Evolutionary conservation across 129 eudicot genomes (phyloP), one percentile per base, ranked within the genome.

Genomic region (Pseudognaphalium luteoalbum): DNA sequence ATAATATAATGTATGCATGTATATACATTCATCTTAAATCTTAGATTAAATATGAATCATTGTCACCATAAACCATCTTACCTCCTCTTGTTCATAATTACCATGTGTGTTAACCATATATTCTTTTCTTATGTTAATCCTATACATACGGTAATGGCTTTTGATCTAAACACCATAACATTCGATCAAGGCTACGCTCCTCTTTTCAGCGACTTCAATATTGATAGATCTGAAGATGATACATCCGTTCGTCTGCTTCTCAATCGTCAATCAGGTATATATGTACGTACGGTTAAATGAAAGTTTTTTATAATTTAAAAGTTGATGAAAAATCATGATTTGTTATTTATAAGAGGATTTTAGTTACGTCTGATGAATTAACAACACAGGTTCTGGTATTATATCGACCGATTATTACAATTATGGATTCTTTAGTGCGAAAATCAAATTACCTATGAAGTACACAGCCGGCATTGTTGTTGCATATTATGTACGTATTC

Each of bases 141-240:
- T 80, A 20, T 67, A 41, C 50, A 30, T 19, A 33, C 22, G 20
- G 80, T 63, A 2, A 68, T 58, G 66, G 84, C 84, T 22, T 91
- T 88, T 68, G 91, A 91, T 69, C 82, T 87, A 29, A 78, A 96
- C 69, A 77, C 91, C 70, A 82, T 89, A 78, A 81, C 88, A 19
- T 94, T 82, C 61, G 80, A 72, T 37, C 83, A 88, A 75, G 89
- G 91, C 50, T 94, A 94, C 76, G 74, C 91, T 29, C 88, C 98
- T 78, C 92, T 94, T 65, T 94, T 94, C 75, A 88, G 97, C 76
- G 90, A 94, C 75, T 94, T 94, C 83, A 94, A 94, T 69, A 91
- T 94, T 20, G 73, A 84, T 52, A 82, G 85, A 21, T 88, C 93
- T 1, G 78, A 83, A 1, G 96, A 91, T 50, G 96, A 87, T 68